Evolutionary conservation across 768 basidiomycete species (phyloP).

Genomic region (Trametes sanguinea): DNA sequence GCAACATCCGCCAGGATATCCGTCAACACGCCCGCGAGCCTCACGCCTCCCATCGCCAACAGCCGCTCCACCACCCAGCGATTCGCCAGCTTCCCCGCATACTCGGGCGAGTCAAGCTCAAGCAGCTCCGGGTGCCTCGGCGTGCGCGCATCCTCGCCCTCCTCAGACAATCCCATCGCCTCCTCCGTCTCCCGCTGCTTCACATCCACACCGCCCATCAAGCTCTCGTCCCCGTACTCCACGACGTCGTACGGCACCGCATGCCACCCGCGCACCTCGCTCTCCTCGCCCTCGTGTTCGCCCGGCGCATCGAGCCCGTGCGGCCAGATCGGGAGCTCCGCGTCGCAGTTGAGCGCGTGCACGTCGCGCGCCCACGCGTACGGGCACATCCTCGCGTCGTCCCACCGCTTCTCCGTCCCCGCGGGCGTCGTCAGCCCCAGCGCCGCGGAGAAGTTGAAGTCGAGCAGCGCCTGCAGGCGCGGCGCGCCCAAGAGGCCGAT

Average conservation of each 20-base stretch:
- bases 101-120: slow-evolving; percentile 82
- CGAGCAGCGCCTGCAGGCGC: slow-evolving; percentile 21
- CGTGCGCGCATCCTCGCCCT: slow-evolving; percentile 11
- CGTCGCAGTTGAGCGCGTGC: slow-evolving; percentile 72
- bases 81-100: slow-evolving; percentile 67
- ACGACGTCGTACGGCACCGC: slow-evolving; percentile 6
- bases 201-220: slow-evolving; percentile 2
- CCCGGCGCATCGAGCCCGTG: slow-evolving; percentile 53
- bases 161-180: background rate
- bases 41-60: slow-evolving; percentile 78
- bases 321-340: slow-evolving; percentile 70
- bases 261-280: background rate
- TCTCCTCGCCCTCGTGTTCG: slow-evolving; percentile 4
- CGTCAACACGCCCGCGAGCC: slow-evolving; percentile 79
- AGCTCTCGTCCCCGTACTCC: slow-evolving; percentile 1
- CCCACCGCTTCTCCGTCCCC: slow-evolving; percentile 37
- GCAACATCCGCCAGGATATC: slow-evolving; percentile 17
- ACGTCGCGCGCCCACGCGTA: slow-evolving; percentile 75
- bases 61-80: slow-evolving; percentile 78
- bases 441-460: slow-evolving; percentile 14
- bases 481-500: background rate
- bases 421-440: slow-evolving; percentile 18
- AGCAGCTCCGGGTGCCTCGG: slow-evolving; percentile 43
- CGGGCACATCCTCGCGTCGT: slow-evolving; percentile 70
- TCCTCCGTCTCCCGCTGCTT: no score